Conservation (phyloP, 1,139 yeast genomes). For the Suhomyces panamericanus region DNA sequence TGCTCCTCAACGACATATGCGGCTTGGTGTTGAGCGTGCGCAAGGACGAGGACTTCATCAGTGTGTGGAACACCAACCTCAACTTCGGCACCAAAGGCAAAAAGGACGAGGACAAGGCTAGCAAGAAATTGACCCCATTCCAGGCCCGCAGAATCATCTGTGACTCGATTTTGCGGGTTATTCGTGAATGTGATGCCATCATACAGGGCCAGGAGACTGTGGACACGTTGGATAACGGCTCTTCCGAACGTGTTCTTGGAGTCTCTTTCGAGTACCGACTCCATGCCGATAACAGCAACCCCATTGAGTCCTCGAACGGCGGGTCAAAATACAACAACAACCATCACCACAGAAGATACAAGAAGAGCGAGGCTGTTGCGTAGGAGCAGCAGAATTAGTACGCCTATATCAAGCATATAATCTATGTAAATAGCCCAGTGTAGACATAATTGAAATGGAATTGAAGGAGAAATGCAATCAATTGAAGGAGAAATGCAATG, state of each 20-base stretch:
- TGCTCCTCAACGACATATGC: conserved; percentile 46
- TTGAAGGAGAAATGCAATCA: too few species aligned
- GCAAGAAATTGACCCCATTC: conserved; percentile 41
- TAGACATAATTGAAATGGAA: neutral
- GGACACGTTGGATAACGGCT: conserved; percentile 34
- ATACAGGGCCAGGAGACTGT: conserved; percentile 34
- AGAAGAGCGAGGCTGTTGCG: conserved; percentile 3
- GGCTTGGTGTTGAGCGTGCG: conserved; percentile 55
- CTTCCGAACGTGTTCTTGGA: conserved; percentile 44
- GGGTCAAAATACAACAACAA: conserved; percentile 11
- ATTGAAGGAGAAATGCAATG: too few species aligned
- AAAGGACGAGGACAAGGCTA: conserved; percentile 23
- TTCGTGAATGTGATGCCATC: conserved; percentile 52
- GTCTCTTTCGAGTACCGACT: conserved; percentile 50
- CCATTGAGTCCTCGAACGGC: conserved; percentile 14
- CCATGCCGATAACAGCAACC: conserved; percentile 39
- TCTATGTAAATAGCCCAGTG: neutral
- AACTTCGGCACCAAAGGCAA: conserved; percentile 26
- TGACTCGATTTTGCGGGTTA: conserved; percentile 47
- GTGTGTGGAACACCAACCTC: conserved; percentile 56
- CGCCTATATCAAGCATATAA: neutral
- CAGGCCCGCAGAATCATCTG: conserved; percentile 52
- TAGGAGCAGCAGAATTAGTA: too few species aligned
- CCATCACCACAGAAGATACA: conserved; percentile 15
- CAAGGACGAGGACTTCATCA: conserved; percentile 49